Percentiles rank a stretch among this genome's conserved stretches.
Conservation (phyloP, 257 asterid genomes). For the Plantago elongata region DNA sequence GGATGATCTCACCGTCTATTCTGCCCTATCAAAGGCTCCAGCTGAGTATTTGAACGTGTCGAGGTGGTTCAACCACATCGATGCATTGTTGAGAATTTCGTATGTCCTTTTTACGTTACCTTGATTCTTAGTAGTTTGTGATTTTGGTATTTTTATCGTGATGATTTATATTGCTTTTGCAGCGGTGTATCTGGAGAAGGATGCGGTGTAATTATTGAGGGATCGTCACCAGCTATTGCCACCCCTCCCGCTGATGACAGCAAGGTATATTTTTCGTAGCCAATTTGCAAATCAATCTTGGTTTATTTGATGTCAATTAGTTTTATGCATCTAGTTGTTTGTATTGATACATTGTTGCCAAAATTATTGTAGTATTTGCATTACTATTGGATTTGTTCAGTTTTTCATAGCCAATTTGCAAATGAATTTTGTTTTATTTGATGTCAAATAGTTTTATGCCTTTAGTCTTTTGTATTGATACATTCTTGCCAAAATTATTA, state of each 20-base stretch:
- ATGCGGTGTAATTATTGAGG: constrained; percentile 48
- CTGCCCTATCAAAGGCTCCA: constrained; percentile 53
- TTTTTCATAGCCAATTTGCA: not conserved
- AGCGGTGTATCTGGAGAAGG: constrained; percentile 74
- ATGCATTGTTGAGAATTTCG: constrained; percentile 55
- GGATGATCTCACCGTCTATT: constrained; percentile 65
- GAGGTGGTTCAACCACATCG: constrained; percentile 59
- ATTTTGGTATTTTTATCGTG: too few species aligned
- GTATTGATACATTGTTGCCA: too few species aligned
- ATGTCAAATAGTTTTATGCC: not conserved
- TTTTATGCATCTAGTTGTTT: too few species aligned
- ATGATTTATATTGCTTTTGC: constrained; percentile 15
- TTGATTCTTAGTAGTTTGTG: not conserved
- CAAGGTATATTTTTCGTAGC: too few species aligned
- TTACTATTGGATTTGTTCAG: too few species aligned
- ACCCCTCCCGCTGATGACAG: constrained; percentile 53
- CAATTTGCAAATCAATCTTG: too few species aligned
- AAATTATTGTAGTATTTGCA: too few species aligned
- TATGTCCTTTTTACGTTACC: constrained; percentile 18
- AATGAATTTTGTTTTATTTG: not conserved
- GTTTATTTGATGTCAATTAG: too few species aligned
- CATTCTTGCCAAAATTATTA: not conserved
- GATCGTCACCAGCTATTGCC: constrained; percentile 46
- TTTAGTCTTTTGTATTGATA: not conserved
- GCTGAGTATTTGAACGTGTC: constrained; percentile 54